Conservation (phyloP, 768 basidiomycete genomes). For the Holtermanniella nyarrowii region DNA sequence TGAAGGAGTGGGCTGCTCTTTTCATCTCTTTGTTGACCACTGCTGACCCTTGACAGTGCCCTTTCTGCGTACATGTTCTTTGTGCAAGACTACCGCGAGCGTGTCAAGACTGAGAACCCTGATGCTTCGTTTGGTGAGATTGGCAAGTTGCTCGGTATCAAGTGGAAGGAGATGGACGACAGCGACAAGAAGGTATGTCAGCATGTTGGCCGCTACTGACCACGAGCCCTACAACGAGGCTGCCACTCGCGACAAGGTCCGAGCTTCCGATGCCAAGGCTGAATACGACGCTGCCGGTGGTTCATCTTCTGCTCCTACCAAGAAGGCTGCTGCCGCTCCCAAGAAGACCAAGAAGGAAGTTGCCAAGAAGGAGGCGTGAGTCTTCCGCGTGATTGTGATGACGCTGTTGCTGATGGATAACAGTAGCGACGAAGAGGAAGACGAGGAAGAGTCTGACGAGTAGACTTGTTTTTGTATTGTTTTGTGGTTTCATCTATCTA, state of each 20-base stretch:
- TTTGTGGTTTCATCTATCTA: too few relatives aligned
- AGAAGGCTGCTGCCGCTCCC: conserved; percentile 11
- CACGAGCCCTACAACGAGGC: conserved; percentile 74
- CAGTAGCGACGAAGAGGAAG: neutral
- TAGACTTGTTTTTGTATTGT: too few relatives aligned
- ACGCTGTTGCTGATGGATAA: neutral
- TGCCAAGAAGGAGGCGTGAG: neutral
- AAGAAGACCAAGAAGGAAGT: conserved; percentile 9
- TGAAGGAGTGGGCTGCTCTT: too few relatives aligned
- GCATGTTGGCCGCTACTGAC: conserved; percentile 2
- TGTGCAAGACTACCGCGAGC: conserved; percentile 87
- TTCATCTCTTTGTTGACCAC: neutral
- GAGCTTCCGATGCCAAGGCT: conserved; percentile 64
- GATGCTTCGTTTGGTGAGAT: conserved; percentile 85
- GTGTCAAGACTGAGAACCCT: conserved; percentile 91
- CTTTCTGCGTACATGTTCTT: conserved; percentile 99
- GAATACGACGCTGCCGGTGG: conserved; percentile 32
- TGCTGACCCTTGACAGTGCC: conserved; percentile 45
- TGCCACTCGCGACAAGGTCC: conserved; percentile 74
- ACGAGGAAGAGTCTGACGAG: neutral
- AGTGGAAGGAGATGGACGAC: conserved; percentile 92
- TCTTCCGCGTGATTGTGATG: neutral
- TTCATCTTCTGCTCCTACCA: conserved; percentile 7
- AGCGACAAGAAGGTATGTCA: conserved; percentile 79
- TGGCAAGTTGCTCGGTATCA: conserved; percentile 86